A percentile compares a stretch with the other conserved stretches of the same genome.
Conservation (phyloP, 2,329 filamentous ascomycete species). For the Sphaerostilbella broomeana region DNA sequence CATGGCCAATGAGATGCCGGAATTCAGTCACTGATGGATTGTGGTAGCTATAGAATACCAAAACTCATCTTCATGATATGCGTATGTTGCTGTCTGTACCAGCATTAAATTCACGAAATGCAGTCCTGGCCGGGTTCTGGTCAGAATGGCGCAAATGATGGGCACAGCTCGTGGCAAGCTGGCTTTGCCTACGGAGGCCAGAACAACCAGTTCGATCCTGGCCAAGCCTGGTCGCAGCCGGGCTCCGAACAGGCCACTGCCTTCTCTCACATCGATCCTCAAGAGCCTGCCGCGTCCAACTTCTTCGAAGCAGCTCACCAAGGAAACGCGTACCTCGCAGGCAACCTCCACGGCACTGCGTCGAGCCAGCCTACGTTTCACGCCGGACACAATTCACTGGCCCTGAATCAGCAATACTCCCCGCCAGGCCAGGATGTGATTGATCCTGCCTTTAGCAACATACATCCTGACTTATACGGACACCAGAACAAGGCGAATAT, state of each 20-base stretch:
- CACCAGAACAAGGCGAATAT: slow-evolving; percentile 30
- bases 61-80: slow-evolving; percentile 15
- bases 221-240: slow-evolving; percentile 33
- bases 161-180: slow-evolving; percentile 29
- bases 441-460: slow-evolving; percentile 31
- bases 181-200: slow-evolving; percentile 29
- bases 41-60: slow-evolving; percentile 23
- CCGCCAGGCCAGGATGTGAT: slow-evolving; percentile 30
- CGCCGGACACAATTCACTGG: slow-evolving; percentile 24
- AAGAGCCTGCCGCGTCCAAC: slow-evolving; percentile 26
- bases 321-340: slow-evolving; percentile 27
- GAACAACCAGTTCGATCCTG: slow-evolving; percentile 33
- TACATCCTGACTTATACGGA: slow-evolving; percentile 32
- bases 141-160: slow-evolving; percentile 31
- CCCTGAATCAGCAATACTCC: slow-evolving; percentile 29
- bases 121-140: slow-evolving; percentile 34
- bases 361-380: slow-evolving; percentile 26
- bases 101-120: slow-evolving; percentile 27
- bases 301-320: slow-evolving; percentile 31
- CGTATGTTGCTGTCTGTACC: slow-evolving; percentile 16
- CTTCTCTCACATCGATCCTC: slow-evolving; percentile 27
- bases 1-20: slow-evolving; percentile 5
- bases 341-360: slow-evolving; percentile 24
- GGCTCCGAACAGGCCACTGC: slow-evolving; percentile 26
- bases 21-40: slow-evolving; percentile 26